Conservation (phyloP, 306 rosid genomes). For the Vigna unguiculata region DNA sequence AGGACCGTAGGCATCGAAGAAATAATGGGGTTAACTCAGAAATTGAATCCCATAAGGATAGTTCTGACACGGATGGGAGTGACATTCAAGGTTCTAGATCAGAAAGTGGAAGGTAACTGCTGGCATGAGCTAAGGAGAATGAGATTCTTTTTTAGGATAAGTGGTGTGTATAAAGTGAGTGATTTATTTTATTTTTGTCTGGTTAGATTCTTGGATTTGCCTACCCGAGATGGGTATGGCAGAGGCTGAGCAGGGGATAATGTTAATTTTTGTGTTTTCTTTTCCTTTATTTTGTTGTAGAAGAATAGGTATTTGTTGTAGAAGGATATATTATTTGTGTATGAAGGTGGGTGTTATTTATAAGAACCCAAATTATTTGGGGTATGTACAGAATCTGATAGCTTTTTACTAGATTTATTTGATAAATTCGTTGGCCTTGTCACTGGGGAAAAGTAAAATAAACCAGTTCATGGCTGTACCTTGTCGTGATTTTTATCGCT, state of each 20-base stretch:
- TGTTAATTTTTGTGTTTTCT: conserved; percentile 10
- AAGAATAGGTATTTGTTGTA: conserved; percentile 55
- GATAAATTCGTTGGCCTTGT: conserved; percentile 21
- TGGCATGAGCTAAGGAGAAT: conserved; percentile 42
- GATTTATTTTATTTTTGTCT: conserved; percentile 50
- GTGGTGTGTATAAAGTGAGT: conserved; percentile 48
- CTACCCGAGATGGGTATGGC: conserved; percentile 38
- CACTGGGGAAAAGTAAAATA: conserved; percentile 27
- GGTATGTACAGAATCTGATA: conserved; percentile 48
- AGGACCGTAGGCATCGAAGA: conserved; percentile 79
- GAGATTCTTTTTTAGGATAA: conserved; percentile 48
- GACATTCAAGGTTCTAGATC: conserved; percentile 64
- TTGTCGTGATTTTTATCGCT: neutral
- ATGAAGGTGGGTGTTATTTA: conserved; percentile 56
- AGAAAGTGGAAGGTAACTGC: conserved; percentile 57
- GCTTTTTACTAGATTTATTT: conserved; percentile 35
- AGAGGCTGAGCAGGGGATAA: conserved; percentile 22
- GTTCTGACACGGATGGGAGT: conserved; percentile 70
- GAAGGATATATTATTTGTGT: conserved; percentile 48
- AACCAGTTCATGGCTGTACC: conserved; percentile 2
- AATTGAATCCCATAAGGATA: conserved; percentile 70
- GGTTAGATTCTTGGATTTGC: conserved; percentile 54
- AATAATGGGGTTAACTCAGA: conserved; percentile 61
- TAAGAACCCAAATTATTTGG: conserved; percentile 48
- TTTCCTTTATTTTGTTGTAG: conserved; percentile 47